Evolutionary conservation across 2,329 filamentous ascomycete species (phyloP).

Genomic region (Fusarium succisae): DNA sequence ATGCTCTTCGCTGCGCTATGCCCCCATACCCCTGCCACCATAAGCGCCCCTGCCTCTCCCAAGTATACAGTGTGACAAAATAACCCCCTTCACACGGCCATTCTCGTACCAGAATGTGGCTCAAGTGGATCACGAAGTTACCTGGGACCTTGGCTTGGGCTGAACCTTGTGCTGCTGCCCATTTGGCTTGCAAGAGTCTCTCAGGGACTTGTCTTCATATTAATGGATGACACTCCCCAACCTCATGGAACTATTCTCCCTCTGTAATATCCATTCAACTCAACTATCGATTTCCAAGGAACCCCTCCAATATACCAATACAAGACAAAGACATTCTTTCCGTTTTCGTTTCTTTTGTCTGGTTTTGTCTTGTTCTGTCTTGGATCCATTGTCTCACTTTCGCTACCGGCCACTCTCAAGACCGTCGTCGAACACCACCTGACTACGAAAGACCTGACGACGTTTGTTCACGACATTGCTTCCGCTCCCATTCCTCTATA

Average conservation of each 20-base stretch:
- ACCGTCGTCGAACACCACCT: constrained; percentile 17
- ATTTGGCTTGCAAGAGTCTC: constrained; percentile 14
- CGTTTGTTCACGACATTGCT: constrained; percentile 26
- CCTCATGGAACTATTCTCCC: constrained; percentile 20
- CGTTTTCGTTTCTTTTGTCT: constrained; percentile 37
- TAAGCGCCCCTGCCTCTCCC: constrained; percentile 25
- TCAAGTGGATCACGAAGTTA: constrained; percentile 30
- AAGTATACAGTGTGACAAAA: constrained; percentile 32
- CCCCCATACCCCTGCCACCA: constrained; percentile 15
- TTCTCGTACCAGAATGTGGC: constrained; percentile 39
- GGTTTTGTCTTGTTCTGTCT: constrained; percentile 28
- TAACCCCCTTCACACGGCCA: constrained; percentile 2
- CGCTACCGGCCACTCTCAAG: constrained; percentile 32
- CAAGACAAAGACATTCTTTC: constrained; percentile 28
- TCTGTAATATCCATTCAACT: constrained; percentile 21
- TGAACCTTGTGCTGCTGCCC: constrained; percentile 27
- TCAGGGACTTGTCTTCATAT: constrained; percentile 33
- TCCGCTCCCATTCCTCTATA: constrained; percentile 16
- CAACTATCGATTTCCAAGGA: constrained; percentile 29
- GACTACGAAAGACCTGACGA: constrained; percentile 27
- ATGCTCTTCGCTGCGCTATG: constrained; percentile 12
- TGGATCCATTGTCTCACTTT: constrained; percentile 30
- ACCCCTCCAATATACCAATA: constrained; percentile 1
- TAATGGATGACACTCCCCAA: constrained; percentile 37
- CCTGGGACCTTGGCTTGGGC: constrained; percentile 27